Conservation (phyloP, 2,329 filamentous ascomycete species). For the Simplicillium aogashimaense region DNA sequence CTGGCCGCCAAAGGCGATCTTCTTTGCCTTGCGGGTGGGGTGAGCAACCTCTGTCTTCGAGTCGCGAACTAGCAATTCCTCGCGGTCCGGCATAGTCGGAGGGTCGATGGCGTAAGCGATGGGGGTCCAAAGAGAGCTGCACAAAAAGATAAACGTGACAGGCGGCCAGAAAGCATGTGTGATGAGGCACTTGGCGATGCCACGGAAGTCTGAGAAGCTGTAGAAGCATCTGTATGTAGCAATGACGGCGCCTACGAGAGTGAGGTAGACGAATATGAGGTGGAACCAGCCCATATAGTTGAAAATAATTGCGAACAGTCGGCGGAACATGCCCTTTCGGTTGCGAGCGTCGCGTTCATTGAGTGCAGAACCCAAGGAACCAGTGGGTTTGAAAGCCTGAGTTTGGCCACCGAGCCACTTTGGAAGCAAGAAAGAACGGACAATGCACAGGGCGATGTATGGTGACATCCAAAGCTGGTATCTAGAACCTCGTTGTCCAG, state of each 20-base stretch:
- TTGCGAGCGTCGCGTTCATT: slow-evolving; percentile 46
- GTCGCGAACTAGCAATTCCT: slow-evolving; percentile 46
- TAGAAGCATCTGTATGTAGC: slow-evolving; percentile 41
- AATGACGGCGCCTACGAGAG: slow-evolving; percentile 36
- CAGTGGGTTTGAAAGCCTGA: slow-evolving; percentile 51
- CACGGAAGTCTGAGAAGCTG: slow-evolving; percentile 22
- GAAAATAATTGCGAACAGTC: slow-evolving; percentile 42
- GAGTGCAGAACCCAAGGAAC: slow-evolving; percentile 43
- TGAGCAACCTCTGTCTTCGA: slow-evolving; percentile 43
- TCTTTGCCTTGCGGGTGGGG: slow-evolving; percentile 40
- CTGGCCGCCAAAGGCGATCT: slow-evolving; percentile 42
- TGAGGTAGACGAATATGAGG: slow-evolving; percentile 41
- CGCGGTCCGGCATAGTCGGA: slow-evolving; percentile 45
- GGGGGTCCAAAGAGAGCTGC: slow-evolving; percentile 46
- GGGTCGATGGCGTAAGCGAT: slow-evolving; percentile 52
- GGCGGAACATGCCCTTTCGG: slow-evolving; percentile 40
- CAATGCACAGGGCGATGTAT: slow-evolving; percentile 47
- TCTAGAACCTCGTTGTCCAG: slow-evolving; percentile 44
- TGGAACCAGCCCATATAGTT: slow-evolving; percentile 48
- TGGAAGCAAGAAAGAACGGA: slow-evolving; percentile 48
- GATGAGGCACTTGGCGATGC: slow-evolving; percentile 39
- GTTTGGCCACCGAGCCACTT: slow-evolving; percentile 49
- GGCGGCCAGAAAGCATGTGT: slow-evolving; percentile 56
- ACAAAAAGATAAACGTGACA: slow-evolving; percentile 44
- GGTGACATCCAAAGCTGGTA: slow-evolving; percentile 55